These are phyloP conservation scores for Hypsizygus ulmarius DNA, from an alignment of 1,284 basidiomycete species.

Conservation along the genomic window DNA sequence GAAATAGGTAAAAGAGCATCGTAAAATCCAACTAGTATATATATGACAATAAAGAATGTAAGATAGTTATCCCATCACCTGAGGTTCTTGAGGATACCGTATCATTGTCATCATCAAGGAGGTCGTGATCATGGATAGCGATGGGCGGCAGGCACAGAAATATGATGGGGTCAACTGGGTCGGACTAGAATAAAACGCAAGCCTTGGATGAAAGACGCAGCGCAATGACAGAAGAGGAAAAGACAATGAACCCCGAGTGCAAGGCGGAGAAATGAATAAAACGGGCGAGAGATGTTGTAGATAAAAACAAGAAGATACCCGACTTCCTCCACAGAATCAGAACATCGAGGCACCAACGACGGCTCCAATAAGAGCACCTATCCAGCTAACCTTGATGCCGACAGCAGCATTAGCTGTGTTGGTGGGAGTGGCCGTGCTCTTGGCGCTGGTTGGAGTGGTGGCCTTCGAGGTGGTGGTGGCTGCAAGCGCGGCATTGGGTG, in stretches of 20 bases:
- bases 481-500: constrained; percentile 18
- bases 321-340: constrained; percentile 17
- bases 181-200: constrained; percentile 17
- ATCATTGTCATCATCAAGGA: constrained; percentile 9
- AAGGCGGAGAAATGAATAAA: constrained; percentile 7
- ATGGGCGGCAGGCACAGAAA: constrained; percentile 2
- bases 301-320: background rate
- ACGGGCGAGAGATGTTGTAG: constrained; percentile 1
- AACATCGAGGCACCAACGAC: constrained; percentile 35
- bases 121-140: constrained; percentile 11
- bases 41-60: constrained; percentile 14
- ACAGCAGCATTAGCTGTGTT: constrained; percentile 23
- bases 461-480: constrained; percentile 21
- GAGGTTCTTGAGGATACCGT: constrained; percentile 5
- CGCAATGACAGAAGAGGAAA: constrained; percentile 1
- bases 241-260: background rate
- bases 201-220: constrained; percentile 4
- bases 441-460: constrained; percentile 22
- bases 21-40: no score
- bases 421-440: constrained; percentile 25
- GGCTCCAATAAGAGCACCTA: constrained; percentile 33
- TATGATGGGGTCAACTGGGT: constrained; percentile 18
- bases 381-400: constrained; percentile 30
- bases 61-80: constrained; percentile 9
- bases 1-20: background rate